Base-by-base conservation (phyloP, 495 filamentous ascomycete species). In the Xylaria intraflava region DNA sequence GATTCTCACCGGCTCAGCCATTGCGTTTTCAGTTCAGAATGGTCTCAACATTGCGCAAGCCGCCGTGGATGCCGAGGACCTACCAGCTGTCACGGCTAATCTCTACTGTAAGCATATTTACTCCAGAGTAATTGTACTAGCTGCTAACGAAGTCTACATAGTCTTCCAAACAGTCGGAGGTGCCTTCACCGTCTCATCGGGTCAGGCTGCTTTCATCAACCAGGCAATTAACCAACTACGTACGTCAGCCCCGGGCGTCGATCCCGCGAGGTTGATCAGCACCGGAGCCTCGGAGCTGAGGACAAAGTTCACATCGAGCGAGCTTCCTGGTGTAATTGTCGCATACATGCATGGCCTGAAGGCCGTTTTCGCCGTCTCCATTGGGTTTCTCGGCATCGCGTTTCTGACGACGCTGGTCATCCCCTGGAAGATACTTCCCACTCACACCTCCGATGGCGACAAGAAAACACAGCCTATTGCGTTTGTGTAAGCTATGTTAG, bases 261-360 rank as follows among this genome's bases (percentile, higher is more conserved):
- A 74, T 57, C 72, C 78, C 0, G 22, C 16, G 0, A 9, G 61
- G 0, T 70, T 82, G 5, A 52, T 81, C 10, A 56, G 46, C 6
- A 75, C 75, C 1, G 81, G 83, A 6, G 82, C 81, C 0, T 72
- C 77, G 0, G 64, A 78, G 27, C 49, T 86, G 3, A 71, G 72
- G 3, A 51, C 65, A 6, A 69, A 74, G 0, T 79, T 85, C 56
- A 30, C 69, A 0, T 42, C 60, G 3, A 67, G 72, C 1, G 47
- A 75, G 31, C 22, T 88, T 3, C 66, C 69, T 0, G 76, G 71
- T 2, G 71, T 87, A 16, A 41, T 86, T 20, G 33, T 59, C 2
- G 79, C 78, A 6, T 87, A 87, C 64, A 82, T 83, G 77, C 60
- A 51, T 1, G 82, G 80, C 6, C 54, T 87, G 47, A 77, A 75